phyloP scores from a whole-genome alignment of 192 early-diverging fungal species.

The Coemansia sp. region DNA sequence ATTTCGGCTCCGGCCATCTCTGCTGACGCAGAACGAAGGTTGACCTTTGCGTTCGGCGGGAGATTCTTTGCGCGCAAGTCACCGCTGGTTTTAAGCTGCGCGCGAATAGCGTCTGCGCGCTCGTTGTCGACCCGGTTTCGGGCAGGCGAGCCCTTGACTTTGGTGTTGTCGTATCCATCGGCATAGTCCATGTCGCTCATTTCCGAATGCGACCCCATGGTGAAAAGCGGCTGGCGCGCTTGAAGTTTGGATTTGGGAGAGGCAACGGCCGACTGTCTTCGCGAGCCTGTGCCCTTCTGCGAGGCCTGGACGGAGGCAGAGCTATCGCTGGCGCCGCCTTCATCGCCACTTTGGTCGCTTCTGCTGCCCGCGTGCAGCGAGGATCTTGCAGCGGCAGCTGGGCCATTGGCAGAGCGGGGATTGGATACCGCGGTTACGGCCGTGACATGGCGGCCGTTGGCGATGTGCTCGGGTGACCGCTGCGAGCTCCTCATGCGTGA shows the following conservation, averaged over 20 bases:
- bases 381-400: neutral
- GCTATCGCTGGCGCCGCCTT: neutral
- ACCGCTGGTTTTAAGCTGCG: neutral
- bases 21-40: neutral
- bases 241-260: conserved; percentile 1
- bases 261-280: neutral
- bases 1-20: too few relatives aligned
- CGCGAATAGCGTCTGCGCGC: neutral
- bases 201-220: conserved; percentile 49
- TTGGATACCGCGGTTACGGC: neutral
- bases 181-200: conserved; percentile 37
- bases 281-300: neutral
- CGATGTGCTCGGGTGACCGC: neutral
- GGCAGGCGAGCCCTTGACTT: neutral
- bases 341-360: neutral
- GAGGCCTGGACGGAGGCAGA: neutral
- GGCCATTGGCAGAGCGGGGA: neutral
- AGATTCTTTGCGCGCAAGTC: neutral
- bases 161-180: conserved; percentile 7
- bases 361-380: neutral
- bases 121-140: neutral
- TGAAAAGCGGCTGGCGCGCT: conserved; percentile 40
- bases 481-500: neutral
- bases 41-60: conserved; percentile 3
- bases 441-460: neutral